Conservation (phyloP, 1,284 basidiomycete species). For the Boletellus deceptivus region DNA sequence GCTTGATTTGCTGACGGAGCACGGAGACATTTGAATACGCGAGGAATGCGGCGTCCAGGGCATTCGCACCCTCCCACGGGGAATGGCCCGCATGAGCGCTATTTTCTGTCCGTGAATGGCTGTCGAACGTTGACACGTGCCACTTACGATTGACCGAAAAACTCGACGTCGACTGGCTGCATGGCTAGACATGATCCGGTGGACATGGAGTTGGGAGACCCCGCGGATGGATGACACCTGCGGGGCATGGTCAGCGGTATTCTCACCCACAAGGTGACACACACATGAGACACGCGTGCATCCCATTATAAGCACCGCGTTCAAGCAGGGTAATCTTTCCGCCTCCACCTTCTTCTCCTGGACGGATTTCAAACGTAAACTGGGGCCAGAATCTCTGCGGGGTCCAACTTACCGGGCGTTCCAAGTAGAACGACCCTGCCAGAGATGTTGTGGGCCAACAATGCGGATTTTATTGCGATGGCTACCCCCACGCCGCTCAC, state of each 20-base stretch:
- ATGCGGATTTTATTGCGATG: conserved; percentile 64
- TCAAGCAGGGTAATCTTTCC: conserved; percentile 77
- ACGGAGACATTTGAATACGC: conserved; percentile 75
- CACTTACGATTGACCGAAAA: conserved; percentile 62
- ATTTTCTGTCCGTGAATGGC: conserved; percentile 9
- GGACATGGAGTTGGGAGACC: conserved; percentile 45
- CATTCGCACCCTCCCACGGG: conserved; percentile 84
- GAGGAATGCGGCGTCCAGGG: conserved; percentile 80
- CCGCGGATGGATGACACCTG: conserved; percentile 67
- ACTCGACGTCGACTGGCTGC: conserved; percentile 61
- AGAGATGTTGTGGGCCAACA: conserved; percentile 61
- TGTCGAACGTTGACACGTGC: not conserved
- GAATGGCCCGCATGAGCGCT: conserved; percentile 74
- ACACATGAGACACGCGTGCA: conserved; percentile 78
- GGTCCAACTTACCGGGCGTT: conserved; percentile 63
- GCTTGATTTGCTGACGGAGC: conserved; percentile 72
- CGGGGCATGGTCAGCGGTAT: conserved; percentile 11
- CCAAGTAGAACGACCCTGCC: conserved; percentile 80
- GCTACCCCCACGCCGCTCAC: conserved; percentile 78
- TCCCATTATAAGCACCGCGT: conserved; percentile 69
- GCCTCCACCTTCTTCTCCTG: conserved; percentile 76
- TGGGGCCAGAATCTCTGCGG: conserved; percentile 4
- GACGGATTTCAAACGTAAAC: conserved; percentile 7
- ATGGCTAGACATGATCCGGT: conserved; percentile 57
- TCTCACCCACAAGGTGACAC: conserved; percentile 22